Conservation (phyloP, 1,139 yeast genomes). For the Candida pseudocylindracea region DNA sequence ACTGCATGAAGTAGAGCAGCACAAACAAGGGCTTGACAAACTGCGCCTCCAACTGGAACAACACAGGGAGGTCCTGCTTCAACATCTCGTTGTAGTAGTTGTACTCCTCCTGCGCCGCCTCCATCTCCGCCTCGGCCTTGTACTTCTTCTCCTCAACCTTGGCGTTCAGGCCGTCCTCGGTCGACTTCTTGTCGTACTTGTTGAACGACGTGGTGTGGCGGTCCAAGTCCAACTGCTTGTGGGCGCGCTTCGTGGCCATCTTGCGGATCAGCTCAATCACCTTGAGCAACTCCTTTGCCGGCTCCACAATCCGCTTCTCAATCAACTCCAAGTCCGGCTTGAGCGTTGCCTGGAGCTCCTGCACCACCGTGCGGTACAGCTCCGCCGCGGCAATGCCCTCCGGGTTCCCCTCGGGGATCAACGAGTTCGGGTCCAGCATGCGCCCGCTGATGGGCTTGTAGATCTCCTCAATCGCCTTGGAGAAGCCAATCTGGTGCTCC, state of each 20-base stretch:
- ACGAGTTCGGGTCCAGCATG: slow-evolving; percentile 68
- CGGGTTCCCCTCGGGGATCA: slow-evolving; percentile 83
- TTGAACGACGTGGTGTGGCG: slow-evolving; percentile 49
- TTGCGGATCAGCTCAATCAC: slow-evolving; percentile 69
- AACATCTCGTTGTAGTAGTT: slow-evolving; percentile 90
- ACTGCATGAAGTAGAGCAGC: slow-evolving; percentile 90
- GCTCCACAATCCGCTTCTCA: slow-evolving; percentile 72
- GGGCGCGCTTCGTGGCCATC: slow-evolving; percentile 89
- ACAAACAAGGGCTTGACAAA: slow-evolving; percentile 87
- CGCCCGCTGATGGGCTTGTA: slow-evolving; percentile 92
- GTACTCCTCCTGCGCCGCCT: slow-evolving; percentile 84
- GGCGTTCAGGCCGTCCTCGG: slow-evolving; percentile 24
- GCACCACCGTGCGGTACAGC: slow-evolving; percentile 72
- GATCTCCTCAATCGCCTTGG: slow-evolving; percentile 84
- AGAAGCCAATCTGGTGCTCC: slow-evolving; percentile 79
- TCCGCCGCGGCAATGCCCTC: slow-evolving; percentile 91
- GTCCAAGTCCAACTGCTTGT: slow-evolving; percentile 85
- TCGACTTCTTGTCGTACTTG: slow-evolving; percentile 66
- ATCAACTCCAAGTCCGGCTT: slow-evolving; percentile 88
- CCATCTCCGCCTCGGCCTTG: slow-evolving; percentile 73
- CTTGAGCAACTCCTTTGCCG: slow-evolving; percentile 77
- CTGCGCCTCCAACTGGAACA: slow-evolving; percentile 76
- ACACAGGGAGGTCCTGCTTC: slow-evolving; percentile 69
- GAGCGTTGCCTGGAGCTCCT: slow-evolving; percentile 63
- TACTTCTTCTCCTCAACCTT: slow-evolving; percentile 86